Base-by-base conservation (phyloP, 2,329 filamentous ascomycete species). In the Laburnicola sp. region DNA sequence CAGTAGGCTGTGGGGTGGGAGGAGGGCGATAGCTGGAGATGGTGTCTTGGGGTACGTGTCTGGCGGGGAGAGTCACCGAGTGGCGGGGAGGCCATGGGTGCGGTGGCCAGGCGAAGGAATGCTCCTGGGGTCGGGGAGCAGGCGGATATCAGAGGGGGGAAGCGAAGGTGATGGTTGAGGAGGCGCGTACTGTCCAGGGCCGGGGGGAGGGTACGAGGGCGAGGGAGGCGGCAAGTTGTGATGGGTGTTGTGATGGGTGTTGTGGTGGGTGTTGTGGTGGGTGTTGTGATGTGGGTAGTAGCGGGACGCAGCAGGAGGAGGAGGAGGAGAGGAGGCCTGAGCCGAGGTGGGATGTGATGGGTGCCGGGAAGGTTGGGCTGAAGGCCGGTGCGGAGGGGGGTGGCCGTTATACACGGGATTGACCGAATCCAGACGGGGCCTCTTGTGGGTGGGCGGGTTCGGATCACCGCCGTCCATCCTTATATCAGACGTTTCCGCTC, bases 391-490 rank as follows among this genome's bases (percentile, higher is more conserved):
- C 44, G 65, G 67, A 57, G 68, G 68, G 54, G 60, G 68, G 48
- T 64, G 64, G 52, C 57, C 64, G 67, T 69, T 70, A 64, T 69
- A 69, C 53, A 57, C 59, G 50, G 65, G 65, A 60, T 65, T 68
- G 63, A 63, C 63, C 44, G 69, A 69, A 57, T 70, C 69, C 68
- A 72, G 65, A 69, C 70, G 70, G 53, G 63, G 63, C 60, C 68
- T 68, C 60, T 73, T 73, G 48, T 69, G 64, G 63, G 60, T 60
- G 57, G 66, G 66, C 68, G 67, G 66, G 65, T 71, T 66, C 63
- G 66, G 68, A 68, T 72, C 69, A 59, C 53, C 63, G 55, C 54
- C 51, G 54, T 69, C 69, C 69, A 73, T 73, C 54, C 65, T 73
- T 70, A 70, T 60, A 68, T 66, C 66, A 66, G 62, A 58, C 57